Percentiles rank a stretch among this genome's conserved stretches.
phyloP scores from a whole-genome alignment of 2,329 filamentous ascomycete species.

The Cladophialophora bantiana region DNA sequence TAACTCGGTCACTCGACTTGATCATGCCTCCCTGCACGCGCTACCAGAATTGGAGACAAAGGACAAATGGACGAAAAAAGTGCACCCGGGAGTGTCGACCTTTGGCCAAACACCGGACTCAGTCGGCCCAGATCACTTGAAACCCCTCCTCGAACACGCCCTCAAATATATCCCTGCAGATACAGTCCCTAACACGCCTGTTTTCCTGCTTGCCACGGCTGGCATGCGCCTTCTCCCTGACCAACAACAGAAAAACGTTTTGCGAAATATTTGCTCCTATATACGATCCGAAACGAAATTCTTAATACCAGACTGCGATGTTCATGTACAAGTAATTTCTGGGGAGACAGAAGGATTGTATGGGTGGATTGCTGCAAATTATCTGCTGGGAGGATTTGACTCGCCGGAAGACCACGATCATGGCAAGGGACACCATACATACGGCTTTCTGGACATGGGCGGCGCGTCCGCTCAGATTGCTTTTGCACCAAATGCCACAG shows the following conservation, averaged over 20 bases:
- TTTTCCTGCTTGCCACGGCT: slow-evolving; percentile 94
- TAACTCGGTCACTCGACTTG: slow-evolving; percentile 68
- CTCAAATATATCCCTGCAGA: slow-evolving; percentile 76
- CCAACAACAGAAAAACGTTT: slow-evolving; percentile 72
- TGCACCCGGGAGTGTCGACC: slow-evolving; percentile 88
- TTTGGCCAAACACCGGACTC: slow-evolving; percentile 78
- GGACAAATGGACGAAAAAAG: slow-evolving; percentile 90
- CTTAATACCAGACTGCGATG: slow-evolving; percentile 83
- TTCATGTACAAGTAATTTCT: slow-evolving; percentile 92
- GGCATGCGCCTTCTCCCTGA: slow-evolving; percentile 88
- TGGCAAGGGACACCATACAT: slow-evolving; percentile 89
- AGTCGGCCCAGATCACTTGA: slow-evolving; percentile 82
- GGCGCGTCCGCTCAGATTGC: slow-evolving; percentile 97
- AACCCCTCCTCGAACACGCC: slow-evolving; percentile 81
- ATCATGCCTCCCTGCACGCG: slow-evolving; percentile 66
- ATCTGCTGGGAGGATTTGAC: slow-evolving; percentile 90
- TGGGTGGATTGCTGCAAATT: slow-evolving; percentile 97
- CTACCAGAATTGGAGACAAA: slow-evolving; percentile 84
- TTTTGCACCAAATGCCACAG: slow-evolving; percentile 91
- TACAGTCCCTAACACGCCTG: slow-evolving; percentile 81
- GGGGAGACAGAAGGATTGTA: slow-evolving; percentile 96
- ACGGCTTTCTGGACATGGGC: slow-evolving; percentile 98
- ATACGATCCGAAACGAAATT: slow-evolving; percentile 79
- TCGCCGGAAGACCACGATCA: slow-evolving; percentile 73
- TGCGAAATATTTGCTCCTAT: slow-evolving; percentile 83